Evolutionary conservation across 1,139 yeast species (phyloP), one percentile per base, ranked within the genome.

Genomic region (Pichia terricola): DNA sequence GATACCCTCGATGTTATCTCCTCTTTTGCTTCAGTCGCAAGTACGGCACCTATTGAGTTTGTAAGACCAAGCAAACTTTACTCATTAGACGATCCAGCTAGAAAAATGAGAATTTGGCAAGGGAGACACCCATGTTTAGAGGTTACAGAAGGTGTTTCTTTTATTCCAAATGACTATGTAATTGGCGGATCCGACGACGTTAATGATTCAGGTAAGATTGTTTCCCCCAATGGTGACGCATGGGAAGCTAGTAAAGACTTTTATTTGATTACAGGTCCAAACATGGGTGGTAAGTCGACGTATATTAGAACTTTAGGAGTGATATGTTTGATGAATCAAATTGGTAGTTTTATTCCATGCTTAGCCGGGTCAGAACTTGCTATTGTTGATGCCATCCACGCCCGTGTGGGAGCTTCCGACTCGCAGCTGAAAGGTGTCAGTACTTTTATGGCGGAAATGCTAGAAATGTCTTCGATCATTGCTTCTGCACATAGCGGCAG

Each of bases 331-430:
- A 73, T 91, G 86, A 88, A 91, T 34, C 98, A 91, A 62, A 75
- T 89, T 31, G 98, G 98, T 1, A 83, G 95, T 52, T 91, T 85
- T 61, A 80, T 91, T 32, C 98, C 98, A 1, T 78, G 82, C 52
- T 67, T 70, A 1, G 69, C 66, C 39, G 55, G 53, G 5, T 88
- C 95, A 0, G 89, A 85, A 55, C 61, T 91, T 36, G 79, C 89
- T 5, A 70, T 91, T 2, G 87, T 88, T 51, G 98, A 91, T 64
- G 88, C 96, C 1, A 84, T 91, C 10, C 72, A 91, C 50, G 94
- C 97, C 11, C 78, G 98, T 57, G 96, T 91, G n/a, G 98, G 98
- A 16, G 97, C 98, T 2, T 95, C 96, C 8, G 98, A 91, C 61
- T 89, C 96, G 0, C 98, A 91, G 63, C 71, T 91, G 56, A 89